Evolutionary conservation across 345 rosid genomes (phyloP).

Genomic region (Isatis tinctoria): DNA sequence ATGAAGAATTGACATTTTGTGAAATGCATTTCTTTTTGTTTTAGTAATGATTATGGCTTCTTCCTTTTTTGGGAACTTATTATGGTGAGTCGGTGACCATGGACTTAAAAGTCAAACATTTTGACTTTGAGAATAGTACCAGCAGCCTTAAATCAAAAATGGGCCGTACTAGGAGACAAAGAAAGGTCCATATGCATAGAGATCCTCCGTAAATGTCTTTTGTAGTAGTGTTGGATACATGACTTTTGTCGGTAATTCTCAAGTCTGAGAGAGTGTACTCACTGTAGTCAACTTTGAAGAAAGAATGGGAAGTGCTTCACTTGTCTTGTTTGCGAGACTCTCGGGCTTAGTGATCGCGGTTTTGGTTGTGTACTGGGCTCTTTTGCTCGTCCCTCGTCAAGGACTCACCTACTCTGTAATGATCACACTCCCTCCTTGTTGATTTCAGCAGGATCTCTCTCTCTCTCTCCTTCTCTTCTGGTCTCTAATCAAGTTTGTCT

Average conservation of each 20-base stretch:
- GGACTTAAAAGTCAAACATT: background rate
- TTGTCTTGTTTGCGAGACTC: conserved; percentile 64
- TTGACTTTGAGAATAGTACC: background rate
- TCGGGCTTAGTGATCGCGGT: conserved; percentile 53
- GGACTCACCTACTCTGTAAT: conserved; percentile 64
- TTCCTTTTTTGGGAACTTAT: background rate
- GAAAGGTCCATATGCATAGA: background rate
- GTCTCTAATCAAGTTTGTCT: background rate
- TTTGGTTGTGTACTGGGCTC: conserved; percentile 67
- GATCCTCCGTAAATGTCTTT: background rate
- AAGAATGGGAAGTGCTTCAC: conserved; percentile 30
- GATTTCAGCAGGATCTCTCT: background rate
- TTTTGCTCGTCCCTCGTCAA: conserved; percentile 45
- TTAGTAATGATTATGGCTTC: background rate
- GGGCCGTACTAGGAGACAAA: conserved; percentile 8
- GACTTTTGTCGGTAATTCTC: conserved; percentile 1
- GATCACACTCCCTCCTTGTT: background rate
- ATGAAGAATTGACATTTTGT: background rate
- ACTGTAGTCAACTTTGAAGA: background rate
- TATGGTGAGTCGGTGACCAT: background rate
- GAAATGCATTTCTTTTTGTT: background rate
- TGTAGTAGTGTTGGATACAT: background rate
- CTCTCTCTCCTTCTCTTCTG: background rate
- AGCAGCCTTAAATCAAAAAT: conserved; percentile 4
- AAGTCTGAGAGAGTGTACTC: background rate